Conservation (phyloP, 352 stramenopile species). For the Phytopythium boreale region DNA sequence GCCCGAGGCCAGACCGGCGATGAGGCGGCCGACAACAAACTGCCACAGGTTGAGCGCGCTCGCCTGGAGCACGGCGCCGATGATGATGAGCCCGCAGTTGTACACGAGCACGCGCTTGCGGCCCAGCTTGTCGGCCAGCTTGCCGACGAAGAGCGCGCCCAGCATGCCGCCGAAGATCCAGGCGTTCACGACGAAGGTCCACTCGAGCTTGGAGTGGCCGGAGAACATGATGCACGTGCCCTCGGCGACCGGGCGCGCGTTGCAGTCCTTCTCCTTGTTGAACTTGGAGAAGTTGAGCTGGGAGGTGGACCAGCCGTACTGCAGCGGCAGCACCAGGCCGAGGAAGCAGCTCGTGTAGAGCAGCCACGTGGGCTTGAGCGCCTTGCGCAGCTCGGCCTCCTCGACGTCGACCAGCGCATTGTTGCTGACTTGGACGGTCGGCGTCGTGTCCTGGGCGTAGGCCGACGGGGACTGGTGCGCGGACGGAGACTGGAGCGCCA, state of each 20-base stretch:
- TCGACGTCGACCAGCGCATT: slow-evolving; percentile 3
- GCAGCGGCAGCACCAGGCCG: slow-evolving; percentile 17
- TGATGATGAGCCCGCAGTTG: slow-evolving; percentile 38
- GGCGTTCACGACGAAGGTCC: slow-evolving; percentile 37
- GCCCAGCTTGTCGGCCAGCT: slow-evolving; percentile 29
- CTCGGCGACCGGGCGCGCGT: slow-evolving; percentile 9
- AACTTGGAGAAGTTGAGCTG: slow-evolving; percentile 34
- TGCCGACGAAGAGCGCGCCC: slow-evolving; percentile 22
- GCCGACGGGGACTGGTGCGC: slow-evolving; percentile 3
- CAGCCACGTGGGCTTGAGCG: slow-evolving; percentile 25
- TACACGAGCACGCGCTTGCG: slow-evolving; percentile 41
- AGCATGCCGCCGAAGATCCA: slow-evolving; percentile 44
- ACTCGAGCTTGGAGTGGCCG: slow-evolving; percentile 26
- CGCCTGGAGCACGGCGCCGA: slow-evolving; percentile 27
- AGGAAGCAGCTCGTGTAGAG: slow-evolving; percentile 24
- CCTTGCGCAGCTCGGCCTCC: slow-evolving; percentile 3
- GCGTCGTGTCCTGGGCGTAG: slow-evolving; percentile 6
- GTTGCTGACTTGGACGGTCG: slow-evolving; percentile 2
- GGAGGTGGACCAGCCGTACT: slow-evolving; percentile 38
- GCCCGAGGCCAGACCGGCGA: slow-evolving; percentile 53
- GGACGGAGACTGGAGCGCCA: not conserved
- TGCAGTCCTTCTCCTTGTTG: slow-evolving; percentile 22
- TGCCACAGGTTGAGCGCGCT: slow-evolving; percentile 25
- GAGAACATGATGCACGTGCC: slow-evolving; percentile 36
- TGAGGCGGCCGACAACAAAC: slow-evolving; percentile 39